Evolutionary conservation across 768 basidiomycete species (phyloP), one percentile per base, ranked within the genome.

Genomic region (Mycena alexandri): DNA sequence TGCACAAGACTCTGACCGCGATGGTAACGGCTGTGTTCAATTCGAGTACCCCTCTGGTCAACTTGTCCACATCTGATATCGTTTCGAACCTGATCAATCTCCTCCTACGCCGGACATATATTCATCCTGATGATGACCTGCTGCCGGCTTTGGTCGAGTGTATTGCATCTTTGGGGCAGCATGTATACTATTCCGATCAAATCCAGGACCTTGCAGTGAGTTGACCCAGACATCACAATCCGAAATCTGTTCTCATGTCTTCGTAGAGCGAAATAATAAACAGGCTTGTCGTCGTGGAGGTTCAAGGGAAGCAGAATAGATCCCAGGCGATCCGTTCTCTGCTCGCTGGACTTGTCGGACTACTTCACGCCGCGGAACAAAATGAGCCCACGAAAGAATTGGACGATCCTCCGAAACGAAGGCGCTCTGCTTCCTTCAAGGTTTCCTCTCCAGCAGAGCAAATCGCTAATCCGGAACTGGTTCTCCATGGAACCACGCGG

Each of bases 101-200:
- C 46, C 83, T 96, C 64, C 80, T 95, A 43, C 92, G 93, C 46
- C 85, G 93, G 50, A 83, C 90, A 29, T 82, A 87, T 1, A 80
- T 90, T 36, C 85, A 90, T 64, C 80, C 86, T 1, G 79, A 87
- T 13, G 95, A 96, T 71, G 66, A 83, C 9, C 81, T 95, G 12
- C 80, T 98, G 13, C 84, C 89, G 0, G 77, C 85, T 10, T 76
- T 96, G 57, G 91, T 96, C 10, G 84, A 89, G 61, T 92, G 92
- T 74, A 91, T 96, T 47, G 84, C 92, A 3, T 93, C 95, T 0
- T 83, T 98, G 13, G 95, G 95, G 41, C 89, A 92, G 13, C 95
- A 97, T 74, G 90, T 97, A 60, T 96, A 98, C 81, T 98, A 98
- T 75, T 92, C 94, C 43, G 96, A 98, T 77, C 96, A 98, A 79